Evolutionary conservation across 2,329 filamentous ascomycete genomes (phyloP).

Genomic region (Sclerotinia subarctica): DNA sequence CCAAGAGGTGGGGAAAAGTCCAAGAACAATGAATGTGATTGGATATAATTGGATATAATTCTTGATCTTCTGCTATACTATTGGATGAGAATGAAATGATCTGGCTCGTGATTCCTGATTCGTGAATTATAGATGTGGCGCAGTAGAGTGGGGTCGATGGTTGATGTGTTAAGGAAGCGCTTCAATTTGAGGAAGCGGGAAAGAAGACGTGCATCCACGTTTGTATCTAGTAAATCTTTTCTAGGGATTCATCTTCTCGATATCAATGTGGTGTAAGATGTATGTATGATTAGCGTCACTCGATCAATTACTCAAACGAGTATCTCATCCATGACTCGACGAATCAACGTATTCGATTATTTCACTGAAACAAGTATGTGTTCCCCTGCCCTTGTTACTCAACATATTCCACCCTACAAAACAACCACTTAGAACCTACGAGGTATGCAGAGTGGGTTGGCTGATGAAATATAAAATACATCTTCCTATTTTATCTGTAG

Average conservation of each 20-base stretch:
- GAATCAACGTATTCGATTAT: not conserved
- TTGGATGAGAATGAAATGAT: not conserved
- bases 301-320: not conserved
- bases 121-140: constrained; percentile 4
- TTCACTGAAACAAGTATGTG: not conserved
- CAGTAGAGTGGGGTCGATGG: not conserved
- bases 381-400: not conserved
- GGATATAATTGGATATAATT: not conserved
- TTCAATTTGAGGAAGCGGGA: not conserved
- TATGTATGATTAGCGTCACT: not conserved
- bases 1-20: constrained; percentile 5
- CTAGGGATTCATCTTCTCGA: too few species aligned
- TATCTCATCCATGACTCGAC: not conserved
- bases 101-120: not conserved
- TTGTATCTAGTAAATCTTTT: too few species aligned
- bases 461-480: too few species aligned
- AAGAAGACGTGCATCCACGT: too few species aligned
- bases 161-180: too few species aligned
- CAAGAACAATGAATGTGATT: not conserved
- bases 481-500: not conserved
- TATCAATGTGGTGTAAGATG: too few species aligned
- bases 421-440: not conserved
- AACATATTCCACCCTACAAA: not conserved
- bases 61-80: not conserved
- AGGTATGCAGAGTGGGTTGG: not conserved